Conservation (phyloP, 2,329 filamentous ascomycete species). For the Emergomyces africanus region DNA sequence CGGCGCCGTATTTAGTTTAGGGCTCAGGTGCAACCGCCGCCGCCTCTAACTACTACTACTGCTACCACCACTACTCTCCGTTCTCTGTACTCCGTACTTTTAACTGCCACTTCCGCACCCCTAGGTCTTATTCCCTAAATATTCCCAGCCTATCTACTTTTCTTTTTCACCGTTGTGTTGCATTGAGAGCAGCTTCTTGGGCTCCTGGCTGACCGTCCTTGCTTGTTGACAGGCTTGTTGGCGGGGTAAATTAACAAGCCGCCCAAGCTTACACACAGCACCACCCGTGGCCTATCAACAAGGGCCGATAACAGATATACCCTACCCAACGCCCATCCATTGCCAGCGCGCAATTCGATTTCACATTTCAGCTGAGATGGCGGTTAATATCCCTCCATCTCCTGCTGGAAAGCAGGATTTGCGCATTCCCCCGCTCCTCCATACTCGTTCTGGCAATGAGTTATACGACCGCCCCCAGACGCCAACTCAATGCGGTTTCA, state of each 20-base stretch:
- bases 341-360: neutral
- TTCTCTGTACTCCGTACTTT: neutral
- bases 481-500: constrained; percentile 33
- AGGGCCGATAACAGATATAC: neutral
- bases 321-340: neutral
- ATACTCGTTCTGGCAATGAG: constrained; percentile 37
- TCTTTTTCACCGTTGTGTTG: neutral
- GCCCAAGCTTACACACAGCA: neutral
- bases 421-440: constrained; percentile 33
- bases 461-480: constrained; percentile 35
- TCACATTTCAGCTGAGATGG: constrained; percentile 15
- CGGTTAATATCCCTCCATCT: constrained; percentile 22
- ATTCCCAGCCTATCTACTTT: neutral
- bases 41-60: no score
- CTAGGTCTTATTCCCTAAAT: neutral
- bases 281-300: neutral
- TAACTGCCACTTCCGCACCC: neutral
- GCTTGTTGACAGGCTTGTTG: neutral
- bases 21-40: neutral
- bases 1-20: neutral
- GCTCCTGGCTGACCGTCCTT: neutral
- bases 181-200: neutral
- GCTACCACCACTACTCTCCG: neutral
- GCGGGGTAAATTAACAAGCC: neutral
- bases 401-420: constrained; percentile 23